Percentiles rank a stretch among this genome's conserved stretches.
Conservation (phyloP, 768 basidiomycete species). For the Hypholoma sublateritium region DNA sequence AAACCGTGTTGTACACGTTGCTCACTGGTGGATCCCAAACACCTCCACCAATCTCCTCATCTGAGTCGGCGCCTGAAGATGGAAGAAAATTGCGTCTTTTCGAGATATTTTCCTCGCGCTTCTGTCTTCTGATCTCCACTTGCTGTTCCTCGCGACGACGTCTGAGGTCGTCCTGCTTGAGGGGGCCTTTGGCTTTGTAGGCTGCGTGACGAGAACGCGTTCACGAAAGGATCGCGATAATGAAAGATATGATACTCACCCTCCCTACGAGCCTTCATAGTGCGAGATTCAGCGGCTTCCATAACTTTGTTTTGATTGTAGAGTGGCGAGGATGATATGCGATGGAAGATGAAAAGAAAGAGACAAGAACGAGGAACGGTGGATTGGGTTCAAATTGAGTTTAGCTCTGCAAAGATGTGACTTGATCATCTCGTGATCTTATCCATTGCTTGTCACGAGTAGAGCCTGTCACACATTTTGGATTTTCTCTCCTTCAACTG, state of each 20-base stretch:
- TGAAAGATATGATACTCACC: slow-evolving; percentile 42
- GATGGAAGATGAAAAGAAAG: slow-evolving; percentile 33
- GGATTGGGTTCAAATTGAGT: slow-evolving; percentile 16
- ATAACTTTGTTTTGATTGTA: slow-evolving; percentile 27
- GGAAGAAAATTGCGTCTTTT: slow-evolving; percentile 95
- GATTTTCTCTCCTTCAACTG: not conserved
- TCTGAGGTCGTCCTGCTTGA: slow-evolving; percentile 92
- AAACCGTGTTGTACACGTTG: slow-evolving; percentile 18
- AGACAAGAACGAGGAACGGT: slow-evolving; percentile 24
- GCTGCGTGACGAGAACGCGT: slow-evolving; percentile 51
- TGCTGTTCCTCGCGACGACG: slow-evolving; percentile 98
- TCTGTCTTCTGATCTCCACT: slow-evolving; percentile 97
- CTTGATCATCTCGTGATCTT: slow-evolving; percentile 28
- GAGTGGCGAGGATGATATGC: slow-evolving; percentile 21
- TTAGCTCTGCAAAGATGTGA: slow-evolving; percentile 29
- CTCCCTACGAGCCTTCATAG: slow-evolving; percentile 72
- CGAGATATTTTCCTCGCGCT: slow-evolving; percentile 97
- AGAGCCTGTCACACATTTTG: slow-evolving; percentile 10
- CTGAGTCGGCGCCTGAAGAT: slow-evolving; percentile 74
- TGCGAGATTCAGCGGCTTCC: slow-evolving; percentile 60
- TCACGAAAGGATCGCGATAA: slow-evolving; percentile 30
- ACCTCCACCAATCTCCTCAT: slow-evolving; percentile 78
- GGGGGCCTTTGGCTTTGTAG: slow-evolving; percentile 88
- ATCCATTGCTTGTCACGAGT: slow-evolving; percentile 14
- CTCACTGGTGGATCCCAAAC: slow-evolving; percentile 80